Evolutionary conservation across 495 filamentous ascomycete genomes (phyloP), one percentile per base, ranked within the genome.

Genomic region (Beverwykella pulmonaria): DNA sequence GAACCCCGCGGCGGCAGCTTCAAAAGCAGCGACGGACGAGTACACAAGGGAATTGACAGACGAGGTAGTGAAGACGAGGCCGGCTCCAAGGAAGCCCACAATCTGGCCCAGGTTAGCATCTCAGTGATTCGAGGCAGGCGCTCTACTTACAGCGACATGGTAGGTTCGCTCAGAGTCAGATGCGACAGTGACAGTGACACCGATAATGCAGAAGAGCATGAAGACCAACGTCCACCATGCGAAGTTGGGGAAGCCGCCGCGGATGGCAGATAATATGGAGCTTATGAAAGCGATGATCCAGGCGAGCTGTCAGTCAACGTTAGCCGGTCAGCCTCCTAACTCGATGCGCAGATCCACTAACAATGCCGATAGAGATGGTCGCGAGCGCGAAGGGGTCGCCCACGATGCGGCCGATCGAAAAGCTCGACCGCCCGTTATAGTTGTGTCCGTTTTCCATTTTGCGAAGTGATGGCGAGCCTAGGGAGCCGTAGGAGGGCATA

Each of bases 301-400:
- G 54, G 92, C 93, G 57, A 95, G 85, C 93, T 97, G 76, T 73
- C 55, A 15, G 14, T 25, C n/a, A 27, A 47, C 17, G 59, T 67
- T 60, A 63, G 64, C 53, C 34, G 27, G 30, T 53, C 63, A 54
- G 57, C 50, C 34, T 57, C 48, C 39, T 25, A 23, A 5, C 25
- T 25, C 54, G 36, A 15, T 9, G 14, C 8, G 49, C 22, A 36
- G 50, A 50, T 53, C 23, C 19, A 84, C 92, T 76, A 85, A 97
- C 93, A 66, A 90, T 82, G 61, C 92, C 87, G 77, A 99, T 97
- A 27, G 92, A 96, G 44, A 94, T 85, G 17, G 94, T 99, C 46
- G 92, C 92, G 44, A 98, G 84, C 54, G 94, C 93, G 79, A 99
- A 97, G 1, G 95, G 95, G 79, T 98, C 93, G 70, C 94, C 94